Percentiles rank a stretch among this genome's conserved stretches.
Conservation (phyloP, 768 basidiomycete genomes). For the Lentinula guzmanii region DNA sequence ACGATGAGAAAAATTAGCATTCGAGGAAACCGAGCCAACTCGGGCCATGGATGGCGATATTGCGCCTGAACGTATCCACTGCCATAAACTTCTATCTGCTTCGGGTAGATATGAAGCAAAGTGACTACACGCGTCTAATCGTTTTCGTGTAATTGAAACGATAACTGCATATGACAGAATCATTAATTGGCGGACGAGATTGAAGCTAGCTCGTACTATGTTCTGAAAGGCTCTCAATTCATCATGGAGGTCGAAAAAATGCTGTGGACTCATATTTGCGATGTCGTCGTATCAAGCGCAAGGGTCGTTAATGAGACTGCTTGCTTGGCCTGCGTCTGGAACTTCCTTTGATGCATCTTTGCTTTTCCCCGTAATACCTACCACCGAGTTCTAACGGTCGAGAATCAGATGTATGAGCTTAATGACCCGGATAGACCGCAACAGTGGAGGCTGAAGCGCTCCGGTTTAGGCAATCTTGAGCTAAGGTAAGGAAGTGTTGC, state of each 20-base stretch:
- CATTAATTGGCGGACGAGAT: too few species aligned
- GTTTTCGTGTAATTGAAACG: too few species aligned
- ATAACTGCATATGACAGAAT: too few species aligned
- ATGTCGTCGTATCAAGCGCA: too few species aligned
- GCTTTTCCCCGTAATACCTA: background rate
- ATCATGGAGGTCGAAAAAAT: too few species aligned
- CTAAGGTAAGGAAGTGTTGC: background rate
- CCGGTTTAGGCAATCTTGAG: background rate
- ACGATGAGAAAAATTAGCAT: background rate
- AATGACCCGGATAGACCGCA: background rate
- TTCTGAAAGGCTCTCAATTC: too few species aligned
- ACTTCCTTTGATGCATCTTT: background rate
- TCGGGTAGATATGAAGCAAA: background rate
- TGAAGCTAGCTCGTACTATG: too few species aligned
- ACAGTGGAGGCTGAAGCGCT: background rate
- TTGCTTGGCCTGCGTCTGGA: too few species aligned
- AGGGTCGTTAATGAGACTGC: too few species aligned
- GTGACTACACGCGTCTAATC: too few species aligned
- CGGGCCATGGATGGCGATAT: background rate
- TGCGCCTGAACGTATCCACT: background rate
- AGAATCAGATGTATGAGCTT: background rate
- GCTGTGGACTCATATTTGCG: too few species aligned
- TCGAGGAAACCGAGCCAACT: background rate
- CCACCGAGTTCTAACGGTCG: background rate
- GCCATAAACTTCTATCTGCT: background rate